These are phyloP conservation scores for Pseudogymnoascus sp. DNA, from an alignment of 2,329 filamentous ascomycete genomes.

Conservation along the genomic window DNA sequence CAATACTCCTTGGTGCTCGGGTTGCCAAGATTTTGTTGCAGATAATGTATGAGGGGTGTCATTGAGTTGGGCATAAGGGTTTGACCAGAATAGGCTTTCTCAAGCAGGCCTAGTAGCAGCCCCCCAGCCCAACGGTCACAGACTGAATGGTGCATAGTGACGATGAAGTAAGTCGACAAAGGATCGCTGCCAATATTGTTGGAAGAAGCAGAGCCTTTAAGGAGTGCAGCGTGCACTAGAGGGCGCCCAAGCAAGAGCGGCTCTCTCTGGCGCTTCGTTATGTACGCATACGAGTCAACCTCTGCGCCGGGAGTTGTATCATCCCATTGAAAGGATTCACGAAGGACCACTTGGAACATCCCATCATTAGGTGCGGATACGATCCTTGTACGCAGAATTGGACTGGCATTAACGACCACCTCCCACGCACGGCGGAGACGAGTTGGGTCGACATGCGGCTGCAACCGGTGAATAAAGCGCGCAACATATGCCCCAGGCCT, in stretches of 20 bases:
- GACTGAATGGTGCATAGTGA: conserved; percentile 46
- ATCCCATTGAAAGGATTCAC: conserved; percentile 10
- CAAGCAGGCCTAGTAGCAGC: neutral
- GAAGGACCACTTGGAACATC: conserved; percentile 17
- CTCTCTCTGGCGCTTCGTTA: neutral
- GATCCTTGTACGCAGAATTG: conserved; percentile 31
- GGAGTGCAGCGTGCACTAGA: neutral
- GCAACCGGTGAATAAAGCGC: conserved; percentile 18
- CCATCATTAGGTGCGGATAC: conserved; percentile 13
- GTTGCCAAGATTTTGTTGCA: neutral
- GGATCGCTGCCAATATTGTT: neutral
- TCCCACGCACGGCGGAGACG: conserved; percentile 25
- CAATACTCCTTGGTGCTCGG: conserved; percentile 12
- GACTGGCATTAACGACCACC: conserved; percentile 16
- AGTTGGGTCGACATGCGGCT: conserved; percentile 17
- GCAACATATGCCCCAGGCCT: conserved; percentile 31
- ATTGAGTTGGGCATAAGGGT: neutral
- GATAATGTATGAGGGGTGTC: neutral
- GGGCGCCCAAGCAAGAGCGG: neutral
- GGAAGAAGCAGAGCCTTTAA: neutral
- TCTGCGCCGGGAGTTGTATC: neutral
- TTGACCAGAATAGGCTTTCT: conserved; percentile 17
- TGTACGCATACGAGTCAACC: neutral
- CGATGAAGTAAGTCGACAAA: neutral
- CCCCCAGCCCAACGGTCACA: conserved; percentile 58